A percentile compares a stretch with the other conserved stretches of the same genome.
Conservation (phyloP, 2,329 filamentous ascomycete genomes). For the Exophiala bonariae region DNA sequence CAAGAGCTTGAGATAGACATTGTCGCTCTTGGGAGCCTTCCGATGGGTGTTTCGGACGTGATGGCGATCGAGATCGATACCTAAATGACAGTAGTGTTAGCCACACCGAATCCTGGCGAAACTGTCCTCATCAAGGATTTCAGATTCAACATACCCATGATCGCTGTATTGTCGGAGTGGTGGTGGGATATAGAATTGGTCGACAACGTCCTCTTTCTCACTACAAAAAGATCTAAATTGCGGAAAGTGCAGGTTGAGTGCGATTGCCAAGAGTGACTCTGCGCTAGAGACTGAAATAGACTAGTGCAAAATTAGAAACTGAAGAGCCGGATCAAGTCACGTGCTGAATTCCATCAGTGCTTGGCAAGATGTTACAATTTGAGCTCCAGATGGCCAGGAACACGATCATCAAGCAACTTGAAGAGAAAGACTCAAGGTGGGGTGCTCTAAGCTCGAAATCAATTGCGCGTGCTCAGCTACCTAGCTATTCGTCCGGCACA, state of each 20-base stretch:
- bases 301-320: too few relatives aligned
- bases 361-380: too few relatives aligned
- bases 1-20: slow-evolving; percentile 94
- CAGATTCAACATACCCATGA: slow-evolving; percentile 31
- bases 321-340: slow-evolving; percentile 5
- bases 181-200: slow-evolving; percentile 18
- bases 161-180: slow-evolving; percentile 23
- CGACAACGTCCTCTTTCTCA: slow-evolving; percentile 19
- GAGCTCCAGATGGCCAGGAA: too few relatives aligned
- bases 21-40: slow-evolving; percentile 96
- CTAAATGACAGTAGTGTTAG: slow-evolving; percentile 31
- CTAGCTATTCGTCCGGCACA: background rate
- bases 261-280: slow-evolving; percentile 18
- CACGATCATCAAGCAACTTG: too few relatives aligned
- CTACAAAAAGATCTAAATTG: slow-evolving; percentile 10
- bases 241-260: slow-evolving; percentile 16
- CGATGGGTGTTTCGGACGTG: slow-evolving; percentile 72
- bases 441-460: too few relatives aligned
- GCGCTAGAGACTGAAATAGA: too few relatives aligned
- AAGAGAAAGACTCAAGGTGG: background rate
- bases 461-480: background rate
- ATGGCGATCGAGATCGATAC: slow-evolving; percentile 62
- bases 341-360: too few relatives aligned
- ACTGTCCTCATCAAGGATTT: too few relatives aligned
- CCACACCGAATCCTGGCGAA: too few relatives aligned